Base-by-base conservation (phyloP, 208 protist species). In the Leishmania major region DNA sequence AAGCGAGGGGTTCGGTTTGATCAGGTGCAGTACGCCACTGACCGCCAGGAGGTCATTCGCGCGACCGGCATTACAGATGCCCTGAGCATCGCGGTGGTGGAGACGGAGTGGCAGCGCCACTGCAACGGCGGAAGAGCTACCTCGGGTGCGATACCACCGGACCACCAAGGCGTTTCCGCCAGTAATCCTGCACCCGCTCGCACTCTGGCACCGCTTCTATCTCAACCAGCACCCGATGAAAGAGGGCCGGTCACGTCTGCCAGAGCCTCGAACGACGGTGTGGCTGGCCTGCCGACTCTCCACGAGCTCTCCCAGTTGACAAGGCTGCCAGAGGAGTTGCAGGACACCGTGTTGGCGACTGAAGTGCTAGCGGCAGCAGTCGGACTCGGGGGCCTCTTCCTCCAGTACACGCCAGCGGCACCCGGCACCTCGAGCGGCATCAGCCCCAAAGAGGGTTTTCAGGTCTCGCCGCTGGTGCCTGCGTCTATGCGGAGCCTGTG, bases 91-190 rank as follows among this genome's bases (percentile, higher is more conserved):
- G 94, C 94, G 49, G 86, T 97, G 13, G 70, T 97, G 19, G 94
- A 97, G 75, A 97, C 94, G 64, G 92, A 96, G 77, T 97, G 94
- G 93, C 82, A 91, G 77, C 85, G 87, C n/a, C 35, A 64, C 31
- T 76, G 37, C 57, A 70, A 7, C 43, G 31, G 70, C 25, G 47
- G 43, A 43, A n/a, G 17, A n/a, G 45, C 35, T 53, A 28, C 43
- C 28, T 47, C 40, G 25, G n/a, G 31, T 1, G 3, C 37, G n/a
- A 35, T 35, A 22, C 28, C 53, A 22, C 35, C 28, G 69, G 22
- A 35, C 11, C 49, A 60, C 51, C 77, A 81, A 31, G 53, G n/a
- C 77, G 6, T 31, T 49, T 35, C 31, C 5, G 25, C 11, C 3
- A 49, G 62, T 25, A 75, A 40, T 13, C 35, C 70, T 55, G 47